Conservation (phyloP, 1,139 yeast genomes). For the Debaryomycetaceae sp. region DNA sequence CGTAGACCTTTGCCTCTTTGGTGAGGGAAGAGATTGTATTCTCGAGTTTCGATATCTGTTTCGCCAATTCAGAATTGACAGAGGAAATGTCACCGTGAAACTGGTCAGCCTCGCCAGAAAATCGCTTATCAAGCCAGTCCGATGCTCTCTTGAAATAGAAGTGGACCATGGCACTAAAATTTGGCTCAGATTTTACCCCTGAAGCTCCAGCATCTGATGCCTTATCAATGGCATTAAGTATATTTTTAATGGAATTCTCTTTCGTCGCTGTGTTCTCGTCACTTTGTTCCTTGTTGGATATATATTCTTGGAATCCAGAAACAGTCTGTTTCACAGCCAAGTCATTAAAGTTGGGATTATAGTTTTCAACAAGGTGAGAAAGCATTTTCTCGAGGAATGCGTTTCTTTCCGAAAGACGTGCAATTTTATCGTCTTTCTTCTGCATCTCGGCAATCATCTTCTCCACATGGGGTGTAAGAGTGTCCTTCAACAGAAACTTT, state of each 20-base stretch:
- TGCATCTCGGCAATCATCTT: constrained; percentile 10
- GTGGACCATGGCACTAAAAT: constrained; percentile 22
- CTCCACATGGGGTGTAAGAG: constrained; percentile 15
- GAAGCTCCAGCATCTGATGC: not conserved
- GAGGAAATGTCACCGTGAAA: not conserved
- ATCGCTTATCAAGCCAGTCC: constrained; percentile 1
- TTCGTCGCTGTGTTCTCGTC: constrained; percentile 3
- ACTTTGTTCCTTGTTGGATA: constrained; percentile 32
- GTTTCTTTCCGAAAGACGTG: constrained; percentile 16
- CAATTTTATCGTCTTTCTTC: constrained; percentile 10
- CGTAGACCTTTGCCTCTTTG: constrained; percentile 15
- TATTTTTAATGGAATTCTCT: not conserved
- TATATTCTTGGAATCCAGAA: constrained; percentile 54
- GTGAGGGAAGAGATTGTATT: constrained; percentile 11
- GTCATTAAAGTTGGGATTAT: constrained; percentile 90
- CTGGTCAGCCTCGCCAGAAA: not conserved
- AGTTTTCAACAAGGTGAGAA: constrained; percentile 47
- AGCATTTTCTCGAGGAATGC: constrained; percentile 42
- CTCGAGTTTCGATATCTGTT: constrained; percentile 18
- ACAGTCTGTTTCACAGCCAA: constrained; percentile 79
- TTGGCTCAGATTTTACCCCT: constrained; percentile 13
- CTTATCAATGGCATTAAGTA: not conserved
- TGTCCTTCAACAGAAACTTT: constrained; percentile 15
- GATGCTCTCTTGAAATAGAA: constrained; percentile 14
- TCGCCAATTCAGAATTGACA: constrained; percentile 7